A percentile compares a stretch with the other conserved stretches of the same genome.
phyloP scores from a whole-genome alignment of 176 grass and related monocot species.

The Olyra latifolia region DNA sequence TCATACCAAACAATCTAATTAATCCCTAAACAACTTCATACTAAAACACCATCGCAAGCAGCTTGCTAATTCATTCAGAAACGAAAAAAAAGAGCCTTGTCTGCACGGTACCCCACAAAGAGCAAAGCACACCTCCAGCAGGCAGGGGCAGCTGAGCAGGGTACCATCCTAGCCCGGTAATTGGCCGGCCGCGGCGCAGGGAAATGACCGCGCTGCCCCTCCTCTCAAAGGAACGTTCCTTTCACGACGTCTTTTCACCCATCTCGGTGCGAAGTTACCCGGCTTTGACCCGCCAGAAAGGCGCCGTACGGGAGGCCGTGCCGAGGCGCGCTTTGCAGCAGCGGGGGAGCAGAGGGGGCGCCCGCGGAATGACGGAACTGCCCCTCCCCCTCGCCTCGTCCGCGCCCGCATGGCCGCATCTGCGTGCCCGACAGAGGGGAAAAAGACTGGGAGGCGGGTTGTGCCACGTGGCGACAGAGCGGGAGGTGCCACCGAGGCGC shows the following conservation, averaged over 20 bases:
- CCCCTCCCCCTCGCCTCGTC: background rate
- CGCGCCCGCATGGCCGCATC: background rate
- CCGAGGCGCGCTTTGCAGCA: background rate
- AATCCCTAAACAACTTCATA: no score
- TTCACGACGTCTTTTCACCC: slow-evolving; percentile 1
- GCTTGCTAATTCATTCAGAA: background rate
- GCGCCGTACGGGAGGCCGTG: slow-evolving; percentile 8
- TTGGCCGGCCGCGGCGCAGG: background rate
- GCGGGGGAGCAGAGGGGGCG: background rate
- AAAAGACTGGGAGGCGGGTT: background rate
- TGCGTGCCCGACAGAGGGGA: no score
- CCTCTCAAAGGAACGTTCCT: slow-evolving; percentile 3
- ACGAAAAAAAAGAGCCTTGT: background rate
- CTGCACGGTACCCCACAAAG: background rate
- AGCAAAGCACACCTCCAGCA: background rate
- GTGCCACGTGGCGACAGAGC: slow-evolving; percentile 20
- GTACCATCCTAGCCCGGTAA: background rate
- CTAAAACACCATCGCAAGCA: no score
- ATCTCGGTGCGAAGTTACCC: slow-evolving; percentile 6
- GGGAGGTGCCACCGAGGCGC: background rate
- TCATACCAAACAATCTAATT: no score
- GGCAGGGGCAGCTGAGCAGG: background rate
- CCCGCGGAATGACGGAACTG: background rate
- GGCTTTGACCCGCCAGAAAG: background rate
- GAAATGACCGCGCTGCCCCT: background rate